Evolutionary conservation across 23 red algal genomes (phyloP), one percentile per base, ranked within the genome.

Genomic region (Agarophyton chilense): DNA sequence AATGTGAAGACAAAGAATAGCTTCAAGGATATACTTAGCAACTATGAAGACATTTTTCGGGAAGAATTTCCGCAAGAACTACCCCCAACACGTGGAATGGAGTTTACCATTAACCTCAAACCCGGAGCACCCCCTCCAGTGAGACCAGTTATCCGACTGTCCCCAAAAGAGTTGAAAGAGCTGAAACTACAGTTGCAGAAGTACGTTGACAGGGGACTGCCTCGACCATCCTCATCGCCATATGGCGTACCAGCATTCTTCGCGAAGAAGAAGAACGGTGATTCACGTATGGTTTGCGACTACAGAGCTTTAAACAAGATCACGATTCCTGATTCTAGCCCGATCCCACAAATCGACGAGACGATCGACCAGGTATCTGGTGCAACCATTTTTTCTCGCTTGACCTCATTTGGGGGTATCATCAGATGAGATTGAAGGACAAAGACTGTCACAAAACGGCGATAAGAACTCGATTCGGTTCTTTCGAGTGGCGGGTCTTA

Each of bases 221-320:
- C 58, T 10, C 40, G 77, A 14, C 77, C 49, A 10, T 81, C 47
- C 31, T 9, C 52, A 53, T 81, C 77, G 17, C 77, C 47, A 11
- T 79, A 52, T 43, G 52, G 55, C 16, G 52, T 52, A 39, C 79
- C 54, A 62, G 79, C 63, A 17, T 84, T 84, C 44, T 84, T 84
- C 40, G 0, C 57, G 40, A 45, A 64, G 25, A 84, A 84, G 58
- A 84, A 84, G 0, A 47, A 51, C 40, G 77, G 4, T 4, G 52
- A 7, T 35, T 52, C 36, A 44, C 10, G 77, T 13, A 81, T 81
- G 21, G 29, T 25, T 0, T 24, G 40, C n/a, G n/a, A n/a, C n/a
- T n/a, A n/a, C n/a, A n/a, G n/a, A n/a, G n/a, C n/a, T n/a, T n/a
- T n/a, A n/a, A n/a, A n/a, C n/a, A n/a, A n/a, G n/a, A n/a, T n/a